Evolutionary conservation across 1,284 basidiomycete genomes (phyloP).

Genomic region (Ustilago sp.): DNA sequence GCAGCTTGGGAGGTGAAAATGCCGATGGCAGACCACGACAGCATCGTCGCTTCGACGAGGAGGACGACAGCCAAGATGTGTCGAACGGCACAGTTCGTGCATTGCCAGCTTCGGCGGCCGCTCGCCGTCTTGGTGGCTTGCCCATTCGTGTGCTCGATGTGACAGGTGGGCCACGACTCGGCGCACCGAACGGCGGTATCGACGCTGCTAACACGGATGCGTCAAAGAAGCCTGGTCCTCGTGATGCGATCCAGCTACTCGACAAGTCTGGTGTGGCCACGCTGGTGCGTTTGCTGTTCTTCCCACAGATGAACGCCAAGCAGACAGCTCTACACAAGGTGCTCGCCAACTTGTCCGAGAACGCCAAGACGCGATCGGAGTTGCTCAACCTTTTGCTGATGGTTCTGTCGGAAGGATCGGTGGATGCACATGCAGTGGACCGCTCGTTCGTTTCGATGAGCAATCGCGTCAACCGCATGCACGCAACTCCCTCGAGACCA

Average conservation of each 20-base stretch:
- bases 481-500: constrained; percentile 57
- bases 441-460: constrained; percentile 90
- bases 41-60: constrained; percentile 38
- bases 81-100: constrained; percentile 35
- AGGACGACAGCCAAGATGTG: constrained; percentile 38
- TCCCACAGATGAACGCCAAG: constrained; percentile 85
- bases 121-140: constrained; percentile 6
- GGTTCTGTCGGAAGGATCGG: constrained; percentile 93
- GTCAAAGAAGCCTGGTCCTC: constrained; percentile 25
- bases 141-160: constrained; percentile 34
- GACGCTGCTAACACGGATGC: constrained; percentile 7
- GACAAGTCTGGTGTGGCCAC: constrained; percentile 91
- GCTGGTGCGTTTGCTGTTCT: constrained; percentile 92
- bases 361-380: constrained; percentile 88
- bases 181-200: not conserved
- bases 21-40: constrained; percentile 30
- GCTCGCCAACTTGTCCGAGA: constrained; percentile 94
- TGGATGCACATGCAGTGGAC: constrained; percentile 90
- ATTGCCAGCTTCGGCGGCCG: constrained; percentile 15
- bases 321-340: constrained; percentile 89
- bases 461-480: constrained; percentile 52
- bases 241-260: constrained; percentile 90
- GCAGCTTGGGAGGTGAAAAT: constrained; percentile 22
- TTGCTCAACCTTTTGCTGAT: constrained; percentile 91
- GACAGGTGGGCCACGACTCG: constrained; percentile 15